These are phyloP conservation scores for Tuber magnatum DNA, from an alignment of 495 filamentous ascomycete species.

Conservation along the genomic window DNA sequence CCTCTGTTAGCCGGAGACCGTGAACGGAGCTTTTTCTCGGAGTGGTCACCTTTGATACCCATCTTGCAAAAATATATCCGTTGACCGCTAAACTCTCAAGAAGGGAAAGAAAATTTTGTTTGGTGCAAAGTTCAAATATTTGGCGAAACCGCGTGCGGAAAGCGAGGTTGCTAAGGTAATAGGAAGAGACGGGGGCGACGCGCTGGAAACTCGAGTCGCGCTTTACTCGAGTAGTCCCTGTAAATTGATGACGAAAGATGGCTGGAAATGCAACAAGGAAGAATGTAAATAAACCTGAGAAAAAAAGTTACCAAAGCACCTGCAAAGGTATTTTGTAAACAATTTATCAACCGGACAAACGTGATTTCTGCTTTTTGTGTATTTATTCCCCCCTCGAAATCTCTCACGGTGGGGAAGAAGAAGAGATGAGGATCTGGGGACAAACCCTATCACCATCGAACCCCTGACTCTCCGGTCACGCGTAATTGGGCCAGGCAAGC, in stretches of 20 bases:
- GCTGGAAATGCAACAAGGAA: not conserved
- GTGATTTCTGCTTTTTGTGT: not conserved
- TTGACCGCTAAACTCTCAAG: not conserved
- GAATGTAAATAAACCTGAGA: not conserved
- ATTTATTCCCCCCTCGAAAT: not conserved
- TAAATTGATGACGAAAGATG: not conserved
- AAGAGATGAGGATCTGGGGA: too few species aligned
- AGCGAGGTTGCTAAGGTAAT: not conserved
- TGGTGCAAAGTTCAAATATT: not conserved
- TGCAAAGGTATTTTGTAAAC: not conserved
- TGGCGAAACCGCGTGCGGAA: not conserved
- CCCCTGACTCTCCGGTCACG: not conserved
- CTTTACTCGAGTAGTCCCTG: not conserved
- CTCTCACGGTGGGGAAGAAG: not conserved
- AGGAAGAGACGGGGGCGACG: not conserved
- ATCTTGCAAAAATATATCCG: slow-evolving; percentile 47
- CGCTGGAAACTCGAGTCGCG: not conserved
- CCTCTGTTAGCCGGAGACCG: slow-evolving; percentile 19
- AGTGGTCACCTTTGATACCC: slow-evolving; percentile 71
- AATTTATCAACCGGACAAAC: not conserved
- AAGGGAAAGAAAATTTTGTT: not conserved
- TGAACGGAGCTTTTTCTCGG: not conserved
- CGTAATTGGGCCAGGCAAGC: not conserved
- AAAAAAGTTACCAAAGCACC: not conserved
- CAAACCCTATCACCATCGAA: not conserved